These are phyloP conservation scores for Colletotrichum viniferum DNA, from an alignment of 2,329 filamentous ascomycete species.

Conservation along the genomic window DNA sequence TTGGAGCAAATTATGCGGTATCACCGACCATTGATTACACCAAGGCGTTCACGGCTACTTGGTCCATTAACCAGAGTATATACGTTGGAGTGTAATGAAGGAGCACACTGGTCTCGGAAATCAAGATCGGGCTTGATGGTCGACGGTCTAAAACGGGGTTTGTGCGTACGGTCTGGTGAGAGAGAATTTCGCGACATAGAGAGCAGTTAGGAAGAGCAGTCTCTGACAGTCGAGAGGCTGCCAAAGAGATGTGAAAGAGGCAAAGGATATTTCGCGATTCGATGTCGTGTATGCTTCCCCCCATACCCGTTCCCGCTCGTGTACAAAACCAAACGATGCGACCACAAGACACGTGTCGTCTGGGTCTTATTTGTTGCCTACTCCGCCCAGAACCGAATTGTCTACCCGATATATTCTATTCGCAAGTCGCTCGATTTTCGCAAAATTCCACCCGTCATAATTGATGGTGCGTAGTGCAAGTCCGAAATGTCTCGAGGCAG, in stretches of 20 bases:
- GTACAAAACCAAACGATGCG: background rate
- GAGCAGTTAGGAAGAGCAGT: background rate
- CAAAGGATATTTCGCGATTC: slow-evolving; percentile 11
- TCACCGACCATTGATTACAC: background rate
- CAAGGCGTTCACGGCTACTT: background rate
- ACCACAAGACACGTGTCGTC: background rate
- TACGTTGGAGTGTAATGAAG: background rate
- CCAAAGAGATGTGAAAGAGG: background rate
- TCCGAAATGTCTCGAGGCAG: background rate
- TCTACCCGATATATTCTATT: slow-evolving; percentile 6
- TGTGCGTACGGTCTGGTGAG: background rate
- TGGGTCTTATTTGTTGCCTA: background rate
- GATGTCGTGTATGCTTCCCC: slow-evolving; percentile 5
- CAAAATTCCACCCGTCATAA: background rate
- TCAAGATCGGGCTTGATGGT: background rate
- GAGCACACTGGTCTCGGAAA: background rate
- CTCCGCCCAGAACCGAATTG: background rate
- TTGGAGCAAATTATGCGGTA: background rate
- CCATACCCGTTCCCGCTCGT: background rate
- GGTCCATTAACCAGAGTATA: background rate
- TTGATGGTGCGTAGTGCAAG: background rate
- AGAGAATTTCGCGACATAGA: background rate
- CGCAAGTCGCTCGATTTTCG: slow-evolving; percentile 4
- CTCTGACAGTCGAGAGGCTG: background rate
- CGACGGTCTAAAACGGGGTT: background rate